Evolutionary conservation across 1,139 yeast species (phyloP).

Genomic region (Eremothecium sinecaudum): DNA sequence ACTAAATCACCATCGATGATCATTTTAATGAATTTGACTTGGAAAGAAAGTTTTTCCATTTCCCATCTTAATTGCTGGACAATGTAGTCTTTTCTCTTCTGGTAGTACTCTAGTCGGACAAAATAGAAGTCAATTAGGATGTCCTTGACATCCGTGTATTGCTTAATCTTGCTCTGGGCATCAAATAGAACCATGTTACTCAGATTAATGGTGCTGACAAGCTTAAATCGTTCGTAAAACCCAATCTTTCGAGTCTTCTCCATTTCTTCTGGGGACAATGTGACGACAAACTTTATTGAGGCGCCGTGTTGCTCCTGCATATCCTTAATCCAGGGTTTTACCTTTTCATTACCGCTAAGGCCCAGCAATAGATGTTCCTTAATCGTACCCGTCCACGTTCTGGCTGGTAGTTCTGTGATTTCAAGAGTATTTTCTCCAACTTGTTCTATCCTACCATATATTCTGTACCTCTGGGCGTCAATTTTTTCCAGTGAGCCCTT

Average conservation of each 20-base stretch:
- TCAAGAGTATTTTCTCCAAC: conserved; percentile 72
- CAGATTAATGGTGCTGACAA: conserved; percentile 57
- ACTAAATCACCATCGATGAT: conserved; percentile 66
- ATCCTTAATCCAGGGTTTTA: conserved; percentile 82
- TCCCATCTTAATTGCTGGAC: conserved; percentile 63
- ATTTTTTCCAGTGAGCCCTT: conserved; percentile 65
- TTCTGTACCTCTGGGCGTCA: conserved; percentile 58
- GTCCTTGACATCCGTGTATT: conserved; percentile 64
- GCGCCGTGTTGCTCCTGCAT: conserved; percentile 89
- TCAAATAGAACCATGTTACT: conserved; percentile 96
- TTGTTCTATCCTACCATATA: conserved; percentile 74
- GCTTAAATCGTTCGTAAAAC: conserved; percentile 71
- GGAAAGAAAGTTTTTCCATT: conserved; percentile 63
- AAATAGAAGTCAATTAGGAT: conserved; percentile 77
- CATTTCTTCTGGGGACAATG: conserved; percentile 74
- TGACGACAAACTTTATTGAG: conserved; percentile 70
- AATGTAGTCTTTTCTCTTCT: conserved; percentile 77
- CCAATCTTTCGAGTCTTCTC: conserved; percentile 65
- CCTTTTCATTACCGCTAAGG: conserved; percentile 61
- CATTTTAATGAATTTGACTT: conserved; percentile 85
- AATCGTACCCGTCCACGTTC: conserved; percentile 85
- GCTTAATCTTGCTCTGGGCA: conserved; percentile 80
- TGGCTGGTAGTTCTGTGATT: conserved; percentile 87
- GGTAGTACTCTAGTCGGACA: conserved; percentile 82
- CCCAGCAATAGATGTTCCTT: conserved; percentile 76